A percentile compares a stretch with the other conserved stretches of the same genome.
These are phyloP conservation scores for Ophiosphaerella narmari DNA, from an alignment of 2,329 filamentous ascomycete genomes.

Conservation along the genomic window DNA sequence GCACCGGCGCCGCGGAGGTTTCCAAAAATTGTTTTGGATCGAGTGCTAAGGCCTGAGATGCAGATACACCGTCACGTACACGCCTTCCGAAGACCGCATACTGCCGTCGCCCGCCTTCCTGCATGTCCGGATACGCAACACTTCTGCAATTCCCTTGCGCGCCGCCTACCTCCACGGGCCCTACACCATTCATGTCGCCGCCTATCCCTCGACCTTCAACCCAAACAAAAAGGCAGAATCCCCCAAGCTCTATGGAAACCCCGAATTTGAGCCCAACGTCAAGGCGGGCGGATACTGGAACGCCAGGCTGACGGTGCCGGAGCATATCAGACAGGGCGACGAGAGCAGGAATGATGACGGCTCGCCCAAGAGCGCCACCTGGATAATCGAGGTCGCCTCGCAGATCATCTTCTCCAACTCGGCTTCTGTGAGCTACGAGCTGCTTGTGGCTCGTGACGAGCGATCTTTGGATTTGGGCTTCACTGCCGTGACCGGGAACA, in stretches of 20 bases:
- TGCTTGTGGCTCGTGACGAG: constrained; percentile 83
- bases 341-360: constrained; percentile 22
- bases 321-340: constrained; percentile 64
- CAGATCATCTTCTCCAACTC: constrained; percentile 93
- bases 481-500: constrained; percentile 58
- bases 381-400: constrained; percentile 89
- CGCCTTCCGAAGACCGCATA: constrained; percentile 84
- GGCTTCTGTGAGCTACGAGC: constrained; percentile 84
- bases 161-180: constrained; percentile 96
- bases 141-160: constrained; percentile 84
- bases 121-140: constrained; percentile 88
- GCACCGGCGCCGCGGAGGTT: constrained; percentile 7
- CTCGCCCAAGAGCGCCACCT: constrained; percentile 66
- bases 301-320: constrained; percentile 78
- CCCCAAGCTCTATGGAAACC: constrained; percentile 72
- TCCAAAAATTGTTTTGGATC: not conserved
- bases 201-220: constrained; percentile 81
- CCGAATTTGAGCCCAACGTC: constrained; percentile 93
- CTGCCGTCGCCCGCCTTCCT: constrained; percentile 81
- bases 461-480: constrained; percentile 75
- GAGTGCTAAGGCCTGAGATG: constrained; percentile 15
- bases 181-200: constrained; percentile 85
- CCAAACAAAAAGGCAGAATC: constrained; percentile 78
- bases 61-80: constrained; percentile 85
- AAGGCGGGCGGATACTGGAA: constrained; percentile 91